A percentile compares a stretch with the other conserved stretches of the same genome.
Conservation (phyloP, 352 stramenopile genomes). For the Blastocystis sp. region DNA sequence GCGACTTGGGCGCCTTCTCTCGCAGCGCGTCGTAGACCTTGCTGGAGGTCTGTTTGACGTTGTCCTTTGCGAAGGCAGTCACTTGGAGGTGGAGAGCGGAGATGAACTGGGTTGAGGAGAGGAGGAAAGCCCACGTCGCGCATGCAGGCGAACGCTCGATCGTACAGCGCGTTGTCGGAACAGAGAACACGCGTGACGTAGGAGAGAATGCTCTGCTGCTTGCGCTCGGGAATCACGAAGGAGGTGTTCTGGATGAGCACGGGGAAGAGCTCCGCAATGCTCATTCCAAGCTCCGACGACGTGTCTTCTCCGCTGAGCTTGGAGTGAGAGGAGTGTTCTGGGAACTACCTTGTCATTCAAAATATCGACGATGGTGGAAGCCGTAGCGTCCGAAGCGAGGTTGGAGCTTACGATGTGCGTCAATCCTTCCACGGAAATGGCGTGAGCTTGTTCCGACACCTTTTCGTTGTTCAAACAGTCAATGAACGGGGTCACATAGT, state of each 20-base stretch:
- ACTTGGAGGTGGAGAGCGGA: neutral
- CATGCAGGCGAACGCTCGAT: neutral
- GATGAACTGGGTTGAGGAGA: neutral
- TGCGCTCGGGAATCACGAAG: constrained; percentile 5
- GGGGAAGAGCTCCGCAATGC: neutral
- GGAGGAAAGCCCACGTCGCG: neutral
- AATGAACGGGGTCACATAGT: constrained; percentile 13
- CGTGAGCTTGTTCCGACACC: neutral
- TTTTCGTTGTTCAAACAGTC: constrained; percentile 24
- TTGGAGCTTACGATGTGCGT: neutral
- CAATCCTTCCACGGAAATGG: neutral
- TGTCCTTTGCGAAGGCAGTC: neutral
- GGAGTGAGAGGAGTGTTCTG: neutral
- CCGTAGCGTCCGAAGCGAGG: neutral
- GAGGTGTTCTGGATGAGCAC: neutral
- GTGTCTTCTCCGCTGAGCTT: neutral
- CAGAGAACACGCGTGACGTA: neutral
- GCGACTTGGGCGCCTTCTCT: neutral
- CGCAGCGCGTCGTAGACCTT: constrained; percentile 6
- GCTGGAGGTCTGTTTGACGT: neutral
- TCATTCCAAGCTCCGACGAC: neutral
- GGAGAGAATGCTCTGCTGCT: neutral
- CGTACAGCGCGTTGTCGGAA: neutral
- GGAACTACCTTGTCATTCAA: neutral
- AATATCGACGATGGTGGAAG: constrained; percentile 13